These are phyloP conservation scores for Daldinia concentrica DNA, from an alignment of 495 filamentous ascomycete species.

Conservation along the genomic window DNA sequence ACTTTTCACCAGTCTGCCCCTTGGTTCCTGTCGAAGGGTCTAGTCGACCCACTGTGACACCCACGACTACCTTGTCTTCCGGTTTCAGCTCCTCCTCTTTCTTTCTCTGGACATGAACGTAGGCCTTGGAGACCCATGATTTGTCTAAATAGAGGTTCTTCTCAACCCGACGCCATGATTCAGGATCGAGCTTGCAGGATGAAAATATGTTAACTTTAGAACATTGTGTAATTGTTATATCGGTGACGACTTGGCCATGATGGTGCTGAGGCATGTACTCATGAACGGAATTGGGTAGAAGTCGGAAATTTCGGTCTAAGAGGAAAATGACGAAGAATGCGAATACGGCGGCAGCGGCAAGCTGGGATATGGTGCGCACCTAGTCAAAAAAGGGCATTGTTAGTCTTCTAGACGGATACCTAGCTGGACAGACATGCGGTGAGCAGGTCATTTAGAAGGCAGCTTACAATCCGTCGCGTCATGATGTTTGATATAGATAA, in stretches of 20 bases:
- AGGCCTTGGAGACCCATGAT: slow-evolving; percentile 79
- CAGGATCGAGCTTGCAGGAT: slow-evolving; percentile 78
- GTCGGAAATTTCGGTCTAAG: slow-evolving; percentile 81
- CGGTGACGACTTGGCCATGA: slow-evolving; percentile 82
- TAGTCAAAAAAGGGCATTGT: slow-evolving; percentile 42
- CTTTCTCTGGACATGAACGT: slow-evolving; percentile 85
- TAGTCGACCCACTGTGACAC: slow-evolving; percentile 80
- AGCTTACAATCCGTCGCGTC: slow-evolving; percentile 59
- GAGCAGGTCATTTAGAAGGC: background rate
- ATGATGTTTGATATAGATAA: slow-evolving; percentile 46
- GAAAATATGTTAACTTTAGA: slow-evolving; percentile 77
- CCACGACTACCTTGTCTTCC: slow-evolving; percentile 82
- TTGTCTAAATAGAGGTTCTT: slow-evolving; percentile 89
- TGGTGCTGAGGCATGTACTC: slow-evolving; percentile 84
- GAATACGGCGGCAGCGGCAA: slow-evolving; percentile 71
- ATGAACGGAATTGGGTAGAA: slow-evolving; percentile 84
- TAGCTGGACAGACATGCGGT: background rate
- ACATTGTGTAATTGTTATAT: slow-evolving; percentile 85
- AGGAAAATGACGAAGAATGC: slow-evolving; percentile 75
- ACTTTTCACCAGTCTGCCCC: slow-evolving; percentile 67
- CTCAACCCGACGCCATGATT: slow-evolving; percentile 83
- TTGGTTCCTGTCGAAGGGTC: slow-evolving; percentile 71
- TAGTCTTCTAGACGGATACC: slow-evolving; percentile 6
- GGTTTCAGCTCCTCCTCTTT: slow-evolving; percentile 82
- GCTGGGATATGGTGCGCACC: slow-evolving; percentile 87